phyloP scores from a whole-genome alignment of 2,329 filamentous ascomycete genomes.

The Calonectria hawksworthii region DNA sequence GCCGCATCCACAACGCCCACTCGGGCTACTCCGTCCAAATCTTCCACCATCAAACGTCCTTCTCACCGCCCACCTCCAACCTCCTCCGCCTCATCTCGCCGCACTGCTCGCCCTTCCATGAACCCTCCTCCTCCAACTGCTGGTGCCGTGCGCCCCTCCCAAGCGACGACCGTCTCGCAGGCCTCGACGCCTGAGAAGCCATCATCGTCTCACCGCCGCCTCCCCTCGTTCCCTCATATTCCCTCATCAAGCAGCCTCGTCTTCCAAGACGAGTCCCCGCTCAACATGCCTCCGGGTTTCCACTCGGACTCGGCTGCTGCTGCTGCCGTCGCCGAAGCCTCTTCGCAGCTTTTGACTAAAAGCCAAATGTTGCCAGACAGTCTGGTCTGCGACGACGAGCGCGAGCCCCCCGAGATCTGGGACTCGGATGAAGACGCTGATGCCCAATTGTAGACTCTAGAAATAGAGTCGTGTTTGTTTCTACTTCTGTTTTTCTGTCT shows the following conservation, averaged over 20 bases:
- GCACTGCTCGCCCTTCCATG: constrained; percentile 34
- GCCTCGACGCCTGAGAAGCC: constrained; percentile 49
- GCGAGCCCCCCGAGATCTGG: constrained; percentile 52
- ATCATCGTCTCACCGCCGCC: constrained; percentile 15
- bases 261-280: constrained; percentile 43
- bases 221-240: constrained; percentile 30
- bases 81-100: constrained; percentile 34
- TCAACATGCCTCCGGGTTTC: constrained; percentile 24
- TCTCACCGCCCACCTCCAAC: constrained; percentile 18
- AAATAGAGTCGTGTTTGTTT: not conserved
- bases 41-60: constrained; percentile 35
- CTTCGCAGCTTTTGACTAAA: constrained; percentile 64
- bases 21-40: constrained; percentile 19
- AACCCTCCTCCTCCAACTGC: constrained; percentile 25
- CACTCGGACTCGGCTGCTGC: constrained; percentile 23
- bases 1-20: constrained; percentile 35
- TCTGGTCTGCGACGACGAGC: constrained; percentile 54
- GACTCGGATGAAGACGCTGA: constrained; percentile 53
- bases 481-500: not conserved
- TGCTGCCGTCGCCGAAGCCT: constrained; percentile 29
- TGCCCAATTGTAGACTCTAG: constrained; percentile 34
- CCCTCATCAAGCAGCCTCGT: constrained; percentile 44
- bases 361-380: constrained; percentile 68
- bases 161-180: constrained; percentile 56
- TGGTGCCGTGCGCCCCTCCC: constrained; percentile 45